Evolutionary conservation across 495 filamentous ascomycete genomes (phyloP), one percentile per base, ranked within the genome.

Genomic region (Apodospora peruviana): DNA sequence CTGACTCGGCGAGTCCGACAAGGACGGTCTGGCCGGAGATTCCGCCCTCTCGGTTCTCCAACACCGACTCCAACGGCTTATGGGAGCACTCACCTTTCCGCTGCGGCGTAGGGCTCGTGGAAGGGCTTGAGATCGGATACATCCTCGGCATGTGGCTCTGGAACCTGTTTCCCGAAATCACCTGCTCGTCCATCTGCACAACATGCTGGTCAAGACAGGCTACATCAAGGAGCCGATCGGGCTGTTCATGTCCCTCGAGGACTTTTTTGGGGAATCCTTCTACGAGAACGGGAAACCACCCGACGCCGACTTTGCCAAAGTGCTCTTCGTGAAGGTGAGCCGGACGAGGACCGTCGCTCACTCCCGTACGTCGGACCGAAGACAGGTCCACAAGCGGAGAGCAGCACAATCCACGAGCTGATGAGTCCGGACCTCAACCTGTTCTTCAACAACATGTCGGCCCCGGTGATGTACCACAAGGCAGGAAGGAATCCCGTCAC

Each of bases 41-140:
- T n/a, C 62, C 70, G 7, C 66, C 70, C 40, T 72, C 71, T 27
- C 71, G 67, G 10, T 75, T 78, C 43, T 57, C 64, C 21, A 51
- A 55, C 9, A 69, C 62, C 18, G 66, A 72, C 45, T 23, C 65
- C 1, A 77, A 76, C 46, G 72, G 71, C 3, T 61, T 77, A 36
- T 76, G 70, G 73, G 67, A 70, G 27, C 77, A 74, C 44, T 77
- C 71, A 16, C 76, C 73, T 2, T 76, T 70, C 52, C 62, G 77
- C 14, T 77, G 73, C 40, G 72, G 72, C 7, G 65, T 62, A 3
- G 71, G 73, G 2, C 61, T 77, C 5, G 50, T 51, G 14, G 71
- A 76, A 53, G 67, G 42, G 5, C 63, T 77, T 2, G 57, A 67
- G 19, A 38, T 65, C 25, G 56, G 57, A 1, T 73, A 71, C 45